Percentiles rank a stretch among this genome's conserved stretches.
Conservation (phyloP, 164 flowering plant species). For the Brasenia schreberi region DNA sequence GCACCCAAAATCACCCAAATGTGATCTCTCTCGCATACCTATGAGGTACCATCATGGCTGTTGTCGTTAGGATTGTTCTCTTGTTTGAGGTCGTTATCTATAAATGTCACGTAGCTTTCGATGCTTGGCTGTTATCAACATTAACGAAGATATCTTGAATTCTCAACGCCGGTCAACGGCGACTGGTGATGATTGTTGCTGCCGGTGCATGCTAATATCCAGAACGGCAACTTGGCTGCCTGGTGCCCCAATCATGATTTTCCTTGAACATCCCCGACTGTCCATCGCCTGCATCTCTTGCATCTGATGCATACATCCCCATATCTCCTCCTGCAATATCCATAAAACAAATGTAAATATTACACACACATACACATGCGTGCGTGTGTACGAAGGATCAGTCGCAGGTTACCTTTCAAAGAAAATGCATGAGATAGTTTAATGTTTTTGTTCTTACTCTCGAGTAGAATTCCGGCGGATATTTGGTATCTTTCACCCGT, state of each 20-base stretch:
- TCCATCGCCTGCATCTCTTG: neutral
- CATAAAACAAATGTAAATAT: too few species aligned
- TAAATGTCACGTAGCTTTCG: neutral
- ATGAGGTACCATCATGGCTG: too few species aligned
- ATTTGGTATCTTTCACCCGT: neutral
- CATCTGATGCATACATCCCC: neutral
- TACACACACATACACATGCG: too few species aligned
- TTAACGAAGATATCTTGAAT: neutral
- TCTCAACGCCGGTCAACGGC: neutral
- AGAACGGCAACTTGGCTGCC: neutral
- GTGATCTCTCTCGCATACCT: neutral
- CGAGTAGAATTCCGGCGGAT: neutral
- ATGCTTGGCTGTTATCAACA: neutral
- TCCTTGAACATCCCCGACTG: neutral
- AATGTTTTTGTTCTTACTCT: neutral
- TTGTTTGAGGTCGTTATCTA: neutral
- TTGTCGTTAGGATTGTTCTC: neutral
- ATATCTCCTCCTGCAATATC: neutral
- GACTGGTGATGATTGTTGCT: neutral
- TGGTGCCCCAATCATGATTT: neutral
- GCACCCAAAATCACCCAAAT: neutral
- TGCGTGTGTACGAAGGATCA: too few species aligned
- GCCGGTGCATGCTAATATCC: neutral
- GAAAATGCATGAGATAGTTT: too few species aligned
- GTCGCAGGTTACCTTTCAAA: too few species aligned